Conservation (phyloP, 75 land plant species). For the Picea glauca region DNA sequence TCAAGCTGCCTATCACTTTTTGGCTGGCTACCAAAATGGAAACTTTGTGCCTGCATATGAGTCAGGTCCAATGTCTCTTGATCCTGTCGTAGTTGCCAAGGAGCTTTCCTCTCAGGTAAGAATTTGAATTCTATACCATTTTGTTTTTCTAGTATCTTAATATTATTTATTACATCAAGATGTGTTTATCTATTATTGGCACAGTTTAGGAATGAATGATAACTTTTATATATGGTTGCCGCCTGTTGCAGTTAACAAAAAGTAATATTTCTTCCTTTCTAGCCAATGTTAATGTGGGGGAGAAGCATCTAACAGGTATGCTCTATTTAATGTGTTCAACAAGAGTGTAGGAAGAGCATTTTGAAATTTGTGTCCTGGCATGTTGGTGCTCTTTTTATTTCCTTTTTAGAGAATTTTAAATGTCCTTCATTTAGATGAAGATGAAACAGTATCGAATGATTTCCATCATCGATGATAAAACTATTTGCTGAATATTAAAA, state of each 20-base stretch:
- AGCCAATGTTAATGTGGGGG: constrained; percentile 39
- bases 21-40: constrained; percentile 73
- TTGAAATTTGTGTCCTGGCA: background rate
- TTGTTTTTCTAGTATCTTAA: background rate
- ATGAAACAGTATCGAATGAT: background rate
- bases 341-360: too few species aligned
- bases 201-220: background rate
- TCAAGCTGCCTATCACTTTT: constrained; percentile 66
- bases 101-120: constrained; percentile 40
- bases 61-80: constrained; percentile 47
- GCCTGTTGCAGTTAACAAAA: constrained; percentile 37
- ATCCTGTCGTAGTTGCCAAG: constrained; percentile 58
- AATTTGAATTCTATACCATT: background rate
- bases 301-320: constrained; percentile 33
- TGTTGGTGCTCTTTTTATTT: background rate
- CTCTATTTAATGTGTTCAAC: background rate
- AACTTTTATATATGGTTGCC: background rate
- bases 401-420: background rate
- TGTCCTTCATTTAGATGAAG: background rate
- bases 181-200: background rate
- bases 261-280: constrained; percentile 38
- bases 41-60: constrained; percentile 52
- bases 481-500: background rate
- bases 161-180: background rate
- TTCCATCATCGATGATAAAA: background rate